Evolutionary conservation across 1,284 basidiomycete genomes (phyloP).

Genomic region (Lentinula novae-zelandiae): DNA sequence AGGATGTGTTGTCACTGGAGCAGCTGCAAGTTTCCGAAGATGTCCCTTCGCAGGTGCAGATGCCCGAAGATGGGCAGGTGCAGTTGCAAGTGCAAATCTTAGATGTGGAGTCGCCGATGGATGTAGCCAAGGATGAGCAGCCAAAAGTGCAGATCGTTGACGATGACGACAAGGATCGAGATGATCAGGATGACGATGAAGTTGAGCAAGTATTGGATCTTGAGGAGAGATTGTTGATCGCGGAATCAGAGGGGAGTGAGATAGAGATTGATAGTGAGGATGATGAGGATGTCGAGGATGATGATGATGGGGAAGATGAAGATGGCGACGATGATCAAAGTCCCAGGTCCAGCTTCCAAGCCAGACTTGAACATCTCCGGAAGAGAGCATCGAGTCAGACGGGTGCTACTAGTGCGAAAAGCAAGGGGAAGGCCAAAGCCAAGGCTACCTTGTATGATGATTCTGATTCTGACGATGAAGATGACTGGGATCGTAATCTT

Average conservation of each 20-base stretch:
- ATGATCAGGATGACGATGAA: conserved; percentile 21
- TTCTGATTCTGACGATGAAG: conserved; percentile 24
- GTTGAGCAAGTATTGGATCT: conserved; percentile 31
- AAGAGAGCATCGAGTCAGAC: conserved; percentile 22
- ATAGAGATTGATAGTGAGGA: not conserved
- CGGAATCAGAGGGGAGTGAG: not conserved
- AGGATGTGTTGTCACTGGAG: too few relatives aligned
- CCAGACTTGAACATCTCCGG: conserved; percentile 43
- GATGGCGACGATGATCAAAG: conserved; percentile 30
- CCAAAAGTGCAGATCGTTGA: not conserved
- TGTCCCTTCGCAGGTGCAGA: too few relatives aligned
- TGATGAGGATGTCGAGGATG: not conserved
- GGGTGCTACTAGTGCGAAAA: not conserved
- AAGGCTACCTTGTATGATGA: conserved; percentile 50
- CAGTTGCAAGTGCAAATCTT: not conserved
- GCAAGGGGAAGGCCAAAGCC: conserved; percentile 7
- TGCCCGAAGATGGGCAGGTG: not conserved
- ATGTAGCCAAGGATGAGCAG: not conserved
- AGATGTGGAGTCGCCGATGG: not conserved
- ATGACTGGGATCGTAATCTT: conserved; percentile 20
- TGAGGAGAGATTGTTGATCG: conserved; percentile 28
- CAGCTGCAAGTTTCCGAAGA: too few relatives aligned
- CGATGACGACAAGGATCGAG: not conserved
- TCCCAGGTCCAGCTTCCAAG: conserved; percentile 50
- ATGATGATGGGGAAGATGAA: conserved; percentile 31